Percentiles rank a stretch among this genome's conserved stretches.
These are phyloP conservation scores for Catharanthus roseus DNA, from an alignment of 257 asterid genomes.

Conservation along the genomic window DNA sequence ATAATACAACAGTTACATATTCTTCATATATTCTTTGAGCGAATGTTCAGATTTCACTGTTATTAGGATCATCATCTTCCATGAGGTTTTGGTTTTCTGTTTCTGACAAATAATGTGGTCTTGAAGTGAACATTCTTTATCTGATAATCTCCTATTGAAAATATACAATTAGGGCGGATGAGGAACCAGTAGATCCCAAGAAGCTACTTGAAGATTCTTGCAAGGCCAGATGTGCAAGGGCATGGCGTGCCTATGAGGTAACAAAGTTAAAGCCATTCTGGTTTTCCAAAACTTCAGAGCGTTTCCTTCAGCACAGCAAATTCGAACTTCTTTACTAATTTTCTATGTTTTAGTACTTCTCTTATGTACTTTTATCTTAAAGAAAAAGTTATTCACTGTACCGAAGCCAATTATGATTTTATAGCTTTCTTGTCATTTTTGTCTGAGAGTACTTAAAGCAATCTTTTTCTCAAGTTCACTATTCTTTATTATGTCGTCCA, in stretches of 20 bases:
- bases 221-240: constrained; percentile 78
- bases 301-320: neutral
- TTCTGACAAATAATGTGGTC: neutral
- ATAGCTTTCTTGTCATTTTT: too few species aligned
- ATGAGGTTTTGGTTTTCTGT: neutral
- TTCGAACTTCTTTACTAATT: neutral
- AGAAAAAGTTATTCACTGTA: neutral
- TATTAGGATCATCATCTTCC: neutral
- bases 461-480: too few species aligned
- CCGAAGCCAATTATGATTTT: too few species aligned
- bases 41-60: neutral
- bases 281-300: neutral
- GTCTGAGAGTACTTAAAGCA: too few species aligned
- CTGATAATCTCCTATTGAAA: neutral
- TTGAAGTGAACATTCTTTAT: neutral
- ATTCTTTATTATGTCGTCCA: too few species aligned
- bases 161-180: constrained; percentile 54
- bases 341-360: neutral
- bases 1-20: neutral
- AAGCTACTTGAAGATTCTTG: constrained; percentile 62
- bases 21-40: neutral
- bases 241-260: constrained; percentile 74
- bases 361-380: neutral
- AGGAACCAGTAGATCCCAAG: constrained; percentile 81
- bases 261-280: neutral